Evolutionary conservation across 2,329 filamentous ascomycete species (phyloP), one percentile per base, ranked within the genome.

Genomic region (Hymenotorrendiella dingleyae): DNA sequence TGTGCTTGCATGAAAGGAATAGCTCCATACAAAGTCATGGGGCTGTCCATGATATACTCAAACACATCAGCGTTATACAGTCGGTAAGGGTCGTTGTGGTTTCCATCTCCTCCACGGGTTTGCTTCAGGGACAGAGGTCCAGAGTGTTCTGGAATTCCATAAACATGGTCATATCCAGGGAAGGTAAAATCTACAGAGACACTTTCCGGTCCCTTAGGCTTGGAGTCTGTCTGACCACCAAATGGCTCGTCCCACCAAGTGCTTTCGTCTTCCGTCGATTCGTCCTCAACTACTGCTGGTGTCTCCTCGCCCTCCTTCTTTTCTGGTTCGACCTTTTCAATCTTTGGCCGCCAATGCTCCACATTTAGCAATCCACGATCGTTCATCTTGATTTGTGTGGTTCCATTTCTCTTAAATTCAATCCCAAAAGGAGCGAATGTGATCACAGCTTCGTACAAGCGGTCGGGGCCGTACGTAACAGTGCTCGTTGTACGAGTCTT

Each of bases 161-260:
- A 97, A 38, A 97, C 90, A 63, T 96, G 84, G 41, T 86, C 83
- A 60, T 95, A 98, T 26, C 86, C 89, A 1, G 86, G 80, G 65
- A 98, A 98, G 0, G 84, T 82, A 55, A 98, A 91, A 61, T 98
- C 93, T 45, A 98, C 67, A 11, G 79, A 89, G 33, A 98, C 74
- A 61, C 90, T 93, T 66, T 98, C 93, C 0, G 93, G 93, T 1
- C 93, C 93, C 58, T 82, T 81, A n/a, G 93, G 91, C 67, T 98
- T 98, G 4, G 83, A 79, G 64, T 98, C 93, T 0, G 90, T 97
- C 63, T 93, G 94, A 48, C 91, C 90, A 51, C 91, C 91, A 64
- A 98, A 98, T 0, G 76, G 79, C 69, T 98, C 93, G 6, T 98
- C 93, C 93, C 93, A 98, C 88, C 89, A 96, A 3, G 90, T 96